phyloP scores from a whole-genome alignment of 768 basidiomycete genomes.

The Coprinopsis marcescibilis region DNA sequence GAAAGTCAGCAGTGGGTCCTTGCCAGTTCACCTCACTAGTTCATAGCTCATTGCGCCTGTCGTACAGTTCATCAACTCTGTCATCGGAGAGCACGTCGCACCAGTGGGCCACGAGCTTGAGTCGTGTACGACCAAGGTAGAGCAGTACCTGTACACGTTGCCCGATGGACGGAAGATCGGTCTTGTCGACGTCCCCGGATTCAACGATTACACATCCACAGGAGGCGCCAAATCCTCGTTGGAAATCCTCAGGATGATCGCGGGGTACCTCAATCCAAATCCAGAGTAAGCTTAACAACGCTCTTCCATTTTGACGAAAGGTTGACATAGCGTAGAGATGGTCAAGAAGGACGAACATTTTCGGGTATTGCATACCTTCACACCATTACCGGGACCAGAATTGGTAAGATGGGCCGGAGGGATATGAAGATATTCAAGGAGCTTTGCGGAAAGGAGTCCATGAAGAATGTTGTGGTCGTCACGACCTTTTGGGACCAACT shows the following conservation, averaged over 20 bases:
- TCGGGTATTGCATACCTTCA: conserved; percentile 36
- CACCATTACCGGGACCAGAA: conserved; percentile 30
- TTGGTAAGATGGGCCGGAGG: conserved; percentile 27
- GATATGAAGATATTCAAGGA: conserved; percentile 39
- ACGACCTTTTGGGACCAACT: conserved; percentile 42
- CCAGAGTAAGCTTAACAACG: too few relatives aligned
- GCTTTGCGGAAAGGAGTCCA: conserved; percentile 35
- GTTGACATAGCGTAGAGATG: too few relatives aligned
- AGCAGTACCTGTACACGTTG: not conserved
- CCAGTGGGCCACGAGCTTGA: not conserved
- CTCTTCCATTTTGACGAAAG: too few relatives aligned
- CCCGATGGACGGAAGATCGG: not conserved
- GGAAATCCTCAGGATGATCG: conserved; percentile 9
- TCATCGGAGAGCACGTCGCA: not conserved
- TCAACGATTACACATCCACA: not conserved
- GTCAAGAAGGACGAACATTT: too few relatives aligned
- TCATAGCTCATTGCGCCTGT: not conserved
- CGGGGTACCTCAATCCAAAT: conserved; percentile 7
- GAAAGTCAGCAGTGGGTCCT: not conserved
- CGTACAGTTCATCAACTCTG: conserved; percentile 6
- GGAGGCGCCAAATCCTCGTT: not conserved
- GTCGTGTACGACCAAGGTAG: not conserved
- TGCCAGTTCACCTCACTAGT: not conserved
- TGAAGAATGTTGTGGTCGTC: conserved; percentile 39
- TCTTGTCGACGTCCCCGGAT: not conserved